Conservation (phyloP, 1,284 basidiomycete genomes). For the Ceratobasidium sp. region DNA sequence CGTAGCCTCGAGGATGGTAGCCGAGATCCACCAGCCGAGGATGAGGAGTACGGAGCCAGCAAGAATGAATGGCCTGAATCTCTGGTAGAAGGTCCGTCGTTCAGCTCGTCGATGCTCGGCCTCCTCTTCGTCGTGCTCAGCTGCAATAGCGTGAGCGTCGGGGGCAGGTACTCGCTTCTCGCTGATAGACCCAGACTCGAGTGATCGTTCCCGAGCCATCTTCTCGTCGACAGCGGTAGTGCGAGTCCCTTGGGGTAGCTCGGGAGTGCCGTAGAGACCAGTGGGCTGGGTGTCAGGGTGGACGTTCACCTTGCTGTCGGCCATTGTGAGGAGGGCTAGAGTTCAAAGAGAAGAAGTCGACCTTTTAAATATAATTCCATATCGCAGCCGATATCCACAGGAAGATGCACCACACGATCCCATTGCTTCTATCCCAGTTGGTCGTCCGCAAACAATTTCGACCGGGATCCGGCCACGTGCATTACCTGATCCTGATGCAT, state of each 20-base stretch:
- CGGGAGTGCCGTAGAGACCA: neutral
- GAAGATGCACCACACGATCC: neutral
- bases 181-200: slow-evolving; percentile 31
- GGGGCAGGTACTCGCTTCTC: slow-evolving; percentile 15
- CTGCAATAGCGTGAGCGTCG: slow-evolving; percentile 7
- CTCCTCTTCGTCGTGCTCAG: slow-evolving; percentile 25
- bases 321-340: slow-evolving; percentile 12
- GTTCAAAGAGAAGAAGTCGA: neutral
- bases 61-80: slow-evolving; percentile 63
- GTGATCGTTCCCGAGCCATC: slow-evolving; percentile 15
- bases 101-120: slow-evolving; percentile 15
- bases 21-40: slow-evolving; percentile 84
- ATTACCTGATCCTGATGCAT: neutral
- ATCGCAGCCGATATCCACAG: slow-evolving; percentile 18
- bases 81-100: slow-evolving; percentile 49
- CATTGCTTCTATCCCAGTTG: no score
- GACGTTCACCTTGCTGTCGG: neutral
- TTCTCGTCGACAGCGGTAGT: slow-evolving; percentile 12
- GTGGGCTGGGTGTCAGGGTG: slow-evolving; percentile 9
- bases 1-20: slow-evolving; percentile 74
- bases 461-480: no score
- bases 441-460: no score
- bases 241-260: neutral
- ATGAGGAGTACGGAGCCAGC: slow-evolving; percentile 69
- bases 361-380: slow-evolving; percentile 17